Conservation (phyloP, 1,284 basidiomycete genomes). For the Polyporus tsugae region DNA sequence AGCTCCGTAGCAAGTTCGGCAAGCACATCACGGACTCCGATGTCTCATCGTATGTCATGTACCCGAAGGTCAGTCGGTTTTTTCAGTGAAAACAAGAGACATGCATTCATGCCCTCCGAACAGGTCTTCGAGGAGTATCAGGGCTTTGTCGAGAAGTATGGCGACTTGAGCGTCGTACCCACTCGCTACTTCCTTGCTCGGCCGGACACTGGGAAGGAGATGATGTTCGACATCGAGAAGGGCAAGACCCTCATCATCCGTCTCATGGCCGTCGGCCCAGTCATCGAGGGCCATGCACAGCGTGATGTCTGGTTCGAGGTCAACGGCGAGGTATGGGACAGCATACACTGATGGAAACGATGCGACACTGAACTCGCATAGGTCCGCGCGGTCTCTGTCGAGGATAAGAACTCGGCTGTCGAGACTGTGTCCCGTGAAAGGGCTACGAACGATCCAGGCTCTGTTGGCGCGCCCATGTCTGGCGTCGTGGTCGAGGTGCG, state of each 20-base stretch:
- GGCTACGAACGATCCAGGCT: constrained; percentile 92
- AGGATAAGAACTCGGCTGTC: constrained; percentile 96
- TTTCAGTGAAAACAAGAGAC: neutral
- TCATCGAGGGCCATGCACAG: constrained; percentile 90
- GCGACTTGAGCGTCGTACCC: constrained; percentile 93
- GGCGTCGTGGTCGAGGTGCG: constrained; percentile 98
- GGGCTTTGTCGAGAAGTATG: constrained; percentile 93
- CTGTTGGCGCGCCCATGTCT: constrained; percentile 95
- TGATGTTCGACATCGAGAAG: constrained; percentile 96
- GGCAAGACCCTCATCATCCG: constrained; percentile 98
- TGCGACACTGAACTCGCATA: constrained; percentile 37
- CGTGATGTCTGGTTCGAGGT: constrained; percentile 99
- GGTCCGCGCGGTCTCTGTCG: constrained; percentile 92
- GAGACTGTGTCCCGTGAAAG: constrained; percentile 95
- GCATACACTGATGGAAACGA: neutral
- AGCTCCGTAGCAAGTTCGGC: constrained; percentile 93
- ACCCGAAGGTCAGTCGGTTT: constrained; percentile 75
- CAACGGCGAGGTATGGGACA: constrained; percentile 83
- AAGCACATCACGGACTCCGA: constrained; percentile 93
- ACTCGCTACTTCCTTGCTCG: constrained; percentile 98
- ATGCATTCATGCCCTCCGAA: constrained; percentile 9
- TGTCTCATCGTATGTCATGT: constrained; percentile 96
- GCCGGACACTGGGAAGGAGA: constrained; percentile 92
- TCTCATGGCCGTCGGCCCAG: constrained; percentile 93
- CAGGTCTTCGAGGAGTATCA: constrained; percentile 98